phyloP scores from a whole-genome alignment of 2,329 filamentous ascomycete genomes.

The Thyridium curvatum region DNA sequence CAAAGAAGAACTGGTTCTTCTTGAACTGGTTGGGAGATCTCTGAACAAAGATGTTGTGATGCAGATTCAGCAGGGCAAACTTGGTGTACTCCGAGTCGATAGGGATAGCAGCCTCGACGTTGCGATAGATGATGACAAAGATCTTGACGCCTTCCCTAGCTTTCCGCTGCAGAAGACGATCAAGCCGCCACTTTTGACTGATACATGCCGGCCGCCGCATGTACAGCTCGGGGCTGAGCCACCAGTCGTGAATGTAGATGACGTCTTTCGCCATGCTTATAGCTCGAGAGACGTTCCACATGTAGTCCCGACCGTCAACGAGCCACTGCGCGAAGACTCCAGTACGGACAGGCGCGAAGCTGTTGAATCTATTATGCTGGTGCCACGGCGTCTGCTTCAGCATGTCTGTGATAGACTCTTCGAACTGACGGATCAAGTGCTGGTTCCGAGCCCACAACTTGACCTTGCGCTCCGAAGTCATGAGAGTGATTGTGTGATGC shows the following conservation, averaged over 20 bases:
- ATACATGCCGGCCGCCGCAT: slow-evolving; percentile 90
- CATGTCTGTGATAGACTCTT: slow-evolving; percentile 89
- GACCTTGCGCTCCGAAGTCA: slow-evolving; percentile 86
- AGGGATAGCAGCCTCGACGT: slow-evolving; percentile 93
- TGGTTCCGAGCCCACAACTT: slow-evolving; percentile 90
- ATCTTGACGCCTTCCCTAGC: slow-evolving; percentile 94
- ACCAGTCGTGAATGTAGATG: slow-evolving; percentile 99
- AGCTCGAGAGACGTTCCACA: slow-evolving; percentile 97
- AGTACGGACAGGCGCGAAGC: slow-evolving; percentile 83
- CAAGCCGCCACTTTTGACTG: slow-evolving; percentile 95
- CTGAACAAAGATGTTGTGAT: slow-evolving; percentile 94
- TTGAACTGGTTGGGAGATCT: slow-evolving; percentile 95
- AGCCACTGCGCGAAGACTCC: slow-evolving; percentile 93
- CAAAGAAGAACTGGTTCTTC: slow-evolving; percentile 99
- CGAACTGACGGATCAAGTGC: slow-evolving; percentile 82
- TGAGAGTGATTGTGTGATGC: slow-evolving; percentile 82
- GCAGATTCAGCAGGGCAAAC: slow-evolving; percentile 87
- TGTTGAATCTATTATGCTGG: slow-evolving; percentile 78
- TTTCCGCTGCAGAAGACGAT: slow-evolving; percentile 87
- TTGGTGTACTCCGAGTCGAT: slow-evolving; percentile 99
- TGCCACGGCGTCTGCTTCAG: slow-evolving; percentile 76
- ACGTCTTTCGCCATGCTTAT: slow-evolving; percentile 97
- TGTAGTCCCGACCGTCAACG: slow-evolving; percentile 93
- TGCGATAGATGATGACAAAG: slow-evolving; percentile 95
- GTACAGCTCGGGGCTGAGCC: slow-evolving; percentile 89